Percentiles rank a stretch among this genome's conserved stretches.
These are phyloP conservation scores for Linum tenue DNA, from an alignment of 345 rosid species.

Conservation along the genomic window DNA sequence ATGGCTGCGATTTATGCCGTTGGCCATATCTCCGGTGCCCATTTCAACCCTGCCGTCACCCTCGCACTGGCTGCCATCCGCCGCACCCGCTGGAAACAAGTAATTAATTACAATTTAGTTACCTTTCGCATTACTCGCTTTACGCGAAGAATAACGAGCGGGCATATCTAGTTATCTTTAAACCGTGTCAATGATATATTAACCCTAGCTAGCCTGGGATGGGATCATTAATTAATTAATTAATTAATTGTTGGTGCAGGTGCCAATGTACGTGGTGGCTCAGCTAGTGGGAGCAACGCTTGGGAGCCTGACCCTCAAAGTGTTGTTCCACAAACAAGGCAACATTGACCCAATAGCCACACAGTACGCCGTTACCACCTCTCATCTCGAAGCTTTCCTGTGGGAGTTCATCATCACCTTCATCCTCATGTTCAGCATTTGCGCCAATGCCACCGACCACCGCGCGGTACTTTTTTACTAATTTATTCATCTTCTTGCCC, in stretches of 20 bases:
- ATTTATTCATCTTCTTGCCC: too few species aligned
- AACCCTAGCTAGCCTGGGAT: too few species aligned
- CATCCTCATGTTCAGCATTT: slow-evolving; percentile 29
- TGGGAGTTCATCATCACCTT: slow-evolving; percentile 46
- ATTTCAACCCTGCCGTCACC: slow-evolving; percentile 47
- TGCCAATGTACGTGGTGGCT: slow-evolving; percentile 31
- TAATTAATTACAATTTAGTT: slow-evolving; percentile 11
- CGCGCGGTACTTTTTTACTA: slow-evolving; percentile 32
- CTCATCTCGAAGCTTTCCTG: slow-evolving; percentile 37
- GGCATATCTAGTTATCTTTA: too few species aligned
- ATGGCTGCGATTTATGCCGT: slow-evolving; percentile 36
- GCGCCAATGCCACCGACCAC: slow-evolving; percentile 37
- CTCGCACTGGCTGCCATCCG: slow-evolving; percentile 30
- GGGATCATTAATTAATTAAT: too few species aligned
- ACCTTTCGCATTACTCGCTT: too few species aligned
- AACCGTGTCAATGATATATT: too few species aligned
- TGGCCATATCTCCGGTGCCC: slow-evolving; percentile 45
- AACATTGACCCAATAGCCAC: slow-evolving; percentile 21
- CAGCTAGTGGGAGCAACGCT: slow-evolving; percentile 36
- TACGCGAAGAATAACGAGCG: too few species aligned
- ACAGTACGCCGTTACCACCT: slow-evolving; percentile 26
- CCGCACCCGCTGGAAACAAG: slow-evolving; percentile 36
- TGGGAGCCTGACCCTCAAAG: slow-evolving; percentile 32
- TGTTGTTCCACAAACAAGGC: slow-evolving; percentile 21
- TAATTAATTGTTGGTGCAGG: slow-evolving; percentile 10